Evolutionary conservation across 2,329 filamentous ascomycete genomes (phyloP), one percentile per base, ranked within the genome.

Genomic region (Diplocarpon mali): DNA sequence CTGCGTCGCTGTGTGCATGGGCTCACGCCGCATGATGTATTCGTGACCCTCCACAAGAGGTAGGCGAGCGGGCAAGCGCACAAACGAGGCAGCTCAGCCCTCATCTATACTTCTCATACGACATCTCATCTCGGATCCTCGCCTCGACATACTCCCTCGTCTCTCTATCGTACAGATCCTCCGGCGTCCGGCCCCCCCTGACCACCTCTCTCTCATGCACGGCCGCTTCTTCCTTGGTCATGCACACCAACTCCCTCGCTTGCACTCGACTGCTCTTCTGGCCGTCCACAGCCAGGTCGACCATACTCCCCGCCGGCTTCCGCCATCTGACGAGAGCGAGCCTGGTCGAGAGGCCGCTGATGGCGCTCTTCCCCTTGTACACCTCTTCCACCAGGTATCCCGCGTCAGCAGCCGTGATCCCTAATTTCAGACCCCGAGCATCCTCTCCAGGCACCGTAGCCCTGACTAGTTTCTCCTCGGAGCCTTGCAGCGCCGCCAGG

Each of bases 311-410:
- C 3, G 30, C 30, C 0, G 85, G 87, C 53, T 72, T 79, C 50
- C 72, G 68, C 92, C 92, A 98, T 45, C 90, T 72, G 13, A 84
- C 73, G n/a, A 98, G 68, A 1, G 80, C 76, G 3, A 96, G 69
- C 45, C 88, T 74, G 0, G 85, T 95, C 0, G 85, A 70, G 16
- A 96, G 70, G 0, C 87, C 87, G 14, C 83, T 94, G 40, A 98
- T 69, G 12, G 77, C 80, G 59, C 90, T 96, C 45, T 83, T 80
- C 3, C 86, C 88, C 36, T 78, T 76, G 64, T 81, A 98, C 2
- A 95, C 76, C 58, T 98, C 92, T 57, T 98, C 92, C 0, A 90
- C 72, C 2, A 96, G 64, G 63, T 94, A 96, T 2, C 85, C 83
- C 12, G 95, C 77, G 61, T 98, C 92, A 28, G 82, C 80, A 30